A percentile compares a stretch with the other conserved stretches of the same genome.
These are phyloP conservation scores for Posidonia oceanica DNA, from an alignment of 116 monocot genomes.

Conservation along the genomic window DNA sequence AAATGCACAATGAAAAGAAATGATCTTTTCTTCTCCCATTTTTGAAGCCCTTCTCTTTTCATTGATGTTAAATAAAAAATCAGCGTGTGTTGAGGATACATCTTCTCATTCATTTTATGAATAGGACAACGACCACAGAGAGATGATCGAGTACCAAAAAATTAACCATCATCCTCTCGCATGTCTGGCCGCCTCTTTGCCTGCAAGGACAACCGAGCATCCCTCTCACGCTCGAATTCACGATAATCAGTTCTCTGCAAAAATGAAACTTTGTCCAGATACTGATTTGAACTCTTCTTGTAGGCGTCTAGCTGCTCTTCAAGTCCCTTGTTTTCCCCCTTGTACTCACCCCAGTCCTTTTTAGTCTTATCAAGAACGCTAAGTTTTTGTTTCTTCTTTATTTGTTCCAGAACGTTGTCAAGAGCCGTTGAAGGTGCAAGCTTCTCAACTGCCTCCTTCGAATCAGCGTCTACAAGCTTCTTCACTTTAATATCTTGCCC, in stretches of 20 bases:
- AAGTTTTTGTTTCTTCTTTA: conserved; percentile 95
- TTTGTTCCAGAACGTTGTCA: conserved; percentile 78
- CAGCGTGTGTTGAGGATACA: too few species aligned
- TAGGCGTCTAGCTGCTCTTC: too few species aligned
- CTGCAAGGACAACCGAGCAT: conserved; percentile 59
- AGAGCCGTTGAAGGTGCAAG: conserved; percentile 32
- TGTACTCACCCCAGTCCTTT: conserved; percentile 98
- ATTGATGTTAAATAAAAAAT: too few species aligned
- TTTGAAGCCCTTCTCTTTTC: too few species aligned
- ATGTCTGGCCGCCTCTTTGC: conserved; percentile 56
- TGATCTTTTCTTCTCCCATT: too few species aligned
- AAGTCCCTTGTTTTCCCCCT: conserved; percentile 59
- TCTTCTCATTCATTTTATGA: too few species aligned
- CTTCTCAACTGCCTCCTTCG: conserved; percentile 74
- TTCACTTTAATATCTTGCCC: conserved; percentile 75
- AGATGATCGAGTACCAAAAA: not conserved
- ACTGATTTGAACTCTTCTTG: conserved; percentile 23
- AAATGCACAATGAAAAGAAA: too few species aligned
- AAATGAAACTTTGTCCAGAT: conserved; percentile 87
- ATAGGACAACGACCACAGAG: too few species aligned
- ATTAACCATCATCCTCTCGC: conserved; percentile 35
- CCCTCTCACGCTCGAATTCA: conserved; percentile 89
- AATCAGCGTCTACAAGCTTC: conserved; percentile 76
- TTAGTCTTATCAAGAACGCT: conserved; percentile 95
- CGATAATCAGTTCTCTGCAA: conserved; percentile 76